Conservation (phyloP, 2,329 filamentous ascomycete genomes). For the Coniochaeta sp. region DNA sequence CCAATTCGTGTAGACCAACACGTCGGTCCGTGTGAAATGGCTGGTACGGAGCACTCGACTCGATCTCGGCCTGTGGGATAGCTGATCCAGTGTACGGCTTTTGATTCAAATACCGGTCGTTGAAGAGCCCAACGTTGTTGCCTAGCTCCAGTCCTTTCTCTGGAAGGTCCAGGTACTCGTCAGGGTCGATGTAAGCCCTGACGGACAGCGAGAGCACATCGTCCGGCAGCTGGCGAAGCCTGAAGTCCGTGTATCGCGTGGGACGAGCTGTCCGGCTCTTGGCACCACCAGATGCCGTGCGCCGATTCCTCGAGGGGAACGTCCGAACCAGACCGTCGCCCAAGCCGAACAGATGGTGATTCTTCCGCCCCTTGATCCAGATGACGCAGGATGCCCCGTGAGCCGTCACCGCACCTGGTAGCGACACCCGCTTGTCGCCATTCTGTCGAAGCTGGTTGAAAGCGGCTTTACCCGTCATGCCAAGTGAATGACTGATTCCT, state of each 20-base stretch:
- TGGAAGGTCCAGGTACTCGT: constrained; percentile 46
- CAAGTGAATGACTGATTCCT: constrained; percentile 66
- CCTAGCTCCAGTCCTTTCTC: constrained; percentile 46
- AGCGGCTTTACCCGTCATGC: constrained; percentile 57
- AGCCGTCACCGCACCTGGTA: constrained; percentile 48
- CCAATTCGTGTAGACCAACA: constrained; percentile 68
- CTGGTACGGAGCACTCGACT: constrained; percentile 91
- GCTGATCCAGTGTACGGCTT: constrained; percentile 47
- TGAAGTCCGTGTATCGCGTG: constrained; percentile 58
- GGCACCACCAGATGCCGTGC: constrained; percentile 43
- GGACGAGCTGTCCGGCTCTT: constrained; percentile 46
- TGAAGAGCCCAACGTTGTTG: constrained; percentile 22
- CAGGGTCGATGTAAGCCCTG: constrained; percentile 47
- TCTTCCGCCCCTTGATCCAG: constrained; percentile 57
- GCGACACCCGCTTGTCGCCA: constrained; percentile 65
- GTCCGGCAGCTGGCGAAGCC: constrained; percentile 55
- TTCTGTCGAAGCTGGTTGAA: constrained; percentile 67
- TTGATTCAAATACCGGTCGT: background rate
- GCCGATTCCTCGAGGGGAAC: constrained; percentile 52
- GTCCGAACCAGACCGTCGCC: constrained; percentile 59
- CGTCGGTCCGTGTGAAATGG: constrained; percentile 90
- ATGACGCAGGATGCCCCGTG: constrained; percentile 53
- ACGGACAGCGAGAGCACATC: constrained; percentile 48
- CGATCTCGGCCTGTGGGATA: constrained; percentile 77
- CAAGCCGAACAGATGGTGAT: constrained; percentile 56